These are phyloP conservation scores for Erysimum cheiri DNA, from an alignment of 441 rosid genomes.

Conservation along the genomic window DNA sequence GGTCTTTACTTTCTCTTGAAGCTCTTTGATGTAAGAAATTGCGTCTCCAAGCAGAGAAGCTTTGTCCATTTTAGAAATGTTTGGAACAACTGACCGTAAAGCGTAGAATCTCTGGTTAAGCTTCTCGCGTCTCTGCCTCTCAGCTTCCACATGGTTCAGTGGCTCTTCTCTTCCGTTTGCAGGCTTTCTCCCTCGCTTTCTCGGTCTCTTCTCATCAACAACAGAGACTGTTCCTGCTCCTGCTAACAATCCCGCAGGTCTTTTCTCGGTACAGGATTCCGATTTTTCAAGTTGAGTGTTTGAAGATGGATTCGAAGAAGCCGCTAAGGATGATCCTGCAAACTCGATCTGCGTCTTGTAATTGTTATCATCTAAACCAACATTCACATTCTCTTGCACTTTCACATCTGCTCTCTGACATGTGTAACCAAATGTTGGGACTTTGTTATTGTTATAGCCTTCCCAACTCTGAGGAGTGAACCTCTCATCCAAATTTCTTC, in stretches of 20 bases:
- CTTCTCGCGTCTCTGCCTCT: constrained; percentile 76
- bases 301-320: constrained; percentile 60
- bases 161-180: constrained; percentile 84
- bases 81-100: constrained; percentile 73
- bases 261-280: constrained; percentile 69
- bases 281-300: constrained; percentile 72
- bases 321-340: constrained; percentile 46
- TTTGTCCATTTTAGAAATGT: constrained; percentile 85
- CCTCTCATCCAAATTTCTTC: constrained; percentile 70
- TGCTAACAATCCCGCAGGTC: constrained; percentile 21
- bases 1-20: constrained; percentile 62
- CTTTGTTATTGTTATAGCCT: constrained; percentile 55
- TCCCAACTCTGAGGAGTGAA: constrained; percentile 53
- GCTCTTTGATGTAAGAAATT: constrained; percentile 76
- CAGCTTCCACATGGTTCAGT: constrained; percentile 82
- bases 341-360: constrained; percentile 74
- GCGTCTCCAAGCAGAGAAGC: constrained; percentile 80
- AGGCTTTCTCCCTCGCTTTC: constrained; percentile 78
- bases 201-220: constrained; percentile 68
- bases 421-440: constrained; percentile 50
- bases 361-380: constrained; percentile 53
- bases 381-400: constrained; percentile 57
- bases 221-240: constrained; percentile 9
- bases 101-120: constrained; percentile 78
- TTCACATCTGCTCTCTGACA: constrained; percentile 51